Conservation (phyloP, 331 rosid species). For the Quercus lobata region DNA sequence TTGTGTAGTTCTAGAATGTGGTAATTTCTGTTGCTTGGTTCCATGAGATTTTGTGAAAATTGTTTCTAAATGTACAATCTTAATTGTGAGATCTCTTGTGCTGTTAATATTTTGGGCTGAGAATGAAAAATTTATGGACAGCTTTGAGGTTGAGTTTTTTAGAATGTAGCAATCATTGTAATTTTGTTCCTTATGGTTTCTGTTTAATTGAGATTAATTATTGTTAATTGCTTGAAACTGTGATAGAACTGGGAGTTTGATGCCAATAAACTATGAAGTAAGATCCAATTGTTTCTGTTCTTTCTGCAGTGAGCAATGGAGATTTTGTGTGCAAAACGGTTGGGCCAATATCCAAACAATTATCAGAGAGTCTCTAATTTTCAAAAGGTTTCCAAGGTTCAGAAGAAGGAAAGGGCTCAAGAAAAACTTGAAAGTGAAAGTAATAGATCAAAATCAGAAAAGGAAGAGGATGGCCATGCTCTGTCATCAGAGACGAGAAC, state of each 20-base stretch:
- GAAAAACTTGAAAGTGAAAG: constrained; percentile 6
- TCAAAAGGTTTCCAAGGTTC: constrained; percentile 17
- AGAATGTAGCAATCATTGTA: neutral
- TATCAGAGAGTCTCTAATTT: constrained; percentile 1
- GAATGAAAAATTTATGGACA: too few relatives aligned
- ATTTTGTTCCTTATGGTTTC: neutral
- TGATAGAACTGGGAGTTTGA: neutral
- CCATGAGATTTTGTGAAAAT: too few relatives aligned
- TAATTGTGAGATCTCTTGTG: too few relatives aligned
- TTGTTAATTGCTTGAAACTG: neutral
- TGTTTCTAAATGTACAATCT: too few relatives aligned
- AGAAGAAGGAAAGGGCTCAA: constrained; percentile 14
- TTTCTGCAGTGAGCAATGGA: constrained; percentile 43
- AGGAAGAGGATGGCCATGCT: constrained; percentile 5
- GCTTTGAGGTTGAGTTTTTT: neutral
- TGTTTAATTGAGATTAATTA: neutral
- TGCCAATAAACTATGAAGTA: neutral
- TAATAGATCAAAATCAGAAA: constrained; percentile 12
- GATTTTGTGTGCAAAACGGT: constrained; percentile 16
- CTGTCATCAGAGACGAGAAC: neutral
- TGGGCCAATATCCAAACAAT: constrained; percentile 11
- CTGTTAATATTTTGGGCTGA: too few relatives aligned
- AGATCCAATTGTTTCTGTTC: constrained; percentile 7
- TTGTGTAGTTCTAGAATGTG: neutral
- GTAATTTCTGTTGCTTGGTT: neutral